These are phyloP conservation scores for Aspergillus calidoustus DNA, from an alignment of 2,329 filamentous ascomycete genomes.

Conservation along the genomic window DNA sequence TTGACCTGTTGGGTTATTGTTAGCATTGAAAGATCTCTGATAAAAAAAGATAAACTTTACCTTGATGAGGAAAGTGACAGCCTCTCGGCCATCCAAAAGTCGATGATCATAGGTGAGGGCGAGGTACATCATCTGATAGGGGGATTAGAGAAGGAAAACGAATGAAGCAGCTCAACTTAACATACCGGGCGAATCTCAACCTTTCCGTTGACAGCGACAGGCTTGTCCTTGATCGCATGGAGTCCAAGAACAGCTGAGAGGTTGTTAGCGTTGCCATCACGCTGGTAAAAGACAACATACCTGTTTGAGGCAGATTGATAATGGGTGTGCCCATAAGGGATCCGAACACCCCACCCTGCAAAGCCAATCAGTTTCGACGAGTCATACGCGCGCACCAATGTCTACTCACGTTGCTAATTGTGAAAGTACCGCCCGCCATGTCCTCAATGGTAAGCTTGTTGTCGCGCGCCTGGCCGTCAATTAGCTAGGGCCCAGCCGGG, in stretches of 20 bases:
- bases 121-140: slow-evolving; percentile 89
- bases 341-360: slow-evolving; percentile 83
- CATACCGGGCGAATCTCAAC: slow-evolving; percentile 82
- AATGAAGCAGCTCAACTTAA: not conserved
- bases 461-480: slow-evolving; percentile 74
- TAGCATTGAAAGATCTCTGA: slow-evolving; percentile 4
- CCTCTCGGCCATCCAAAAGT: slow-evolving; percentile 91
- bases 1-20: slow-evolving; percentile 62
- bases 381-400: not conserved
- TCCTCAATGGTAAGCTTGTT: slow-evolving; percentile 98
- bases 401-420: slow-evolving; percentile 80
- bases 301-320: slow-evolving; percentile 94
- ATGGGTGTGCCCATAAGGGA: slow-evolving; percentile 98
- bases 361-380: slow-evolving; percentile 5
- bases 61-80: slow-evolving; percentile 94
- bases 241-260: slow-evolving; percentile 76
- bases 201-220: slow-evolving; percentile 89
- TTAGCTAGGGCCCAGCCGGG: not conserved
- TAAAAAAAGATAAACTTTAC: slow-evolving; percentile 32
- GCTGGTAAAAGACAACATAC: slow-evolving; percentile 33
- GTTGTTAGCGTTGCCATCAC: slow-evolving; percentile 24
- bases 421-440: slow-evolving; percentile 98
- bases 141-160: slow-evolving; percentile 15
- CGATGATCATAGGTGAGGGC: slow-evolving; percentile 97
- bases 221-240: slow-evolving; percentile 94